A percentile compares a stretch with the other conserved stretches of the same genome.
These are phyloP conservation scores for Cystofilobasidium bisporidii DNA, from an alignment of 768 basidiomycete genomes.

Conservation along the genomic window DNA sequence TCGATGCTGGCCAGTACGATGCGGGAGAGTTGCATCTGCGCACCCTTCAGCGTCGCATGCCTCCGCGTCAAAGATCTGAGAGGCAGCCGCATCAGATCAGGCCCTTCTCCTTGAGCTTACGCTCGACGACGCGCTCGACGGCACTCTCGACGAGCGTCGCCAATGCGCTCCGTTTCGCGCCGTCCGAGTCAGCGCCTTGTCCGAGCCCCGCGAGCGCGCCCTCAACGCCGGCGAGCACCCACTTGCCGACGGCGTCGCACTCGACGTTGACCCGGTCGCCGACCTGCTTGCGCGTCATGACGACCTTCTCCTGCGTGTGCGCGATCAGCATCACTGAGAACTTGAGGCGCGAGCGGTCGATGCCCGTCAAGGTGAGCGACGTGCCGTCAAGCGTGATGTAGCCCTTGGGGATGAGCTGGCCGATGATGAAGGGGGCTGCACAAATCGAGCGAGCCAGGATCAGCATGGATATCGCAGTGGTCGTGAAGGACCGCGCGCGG, in stretches of 20 bases:
- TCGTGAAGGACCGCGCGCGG: too few relatives aligned
- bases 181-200: background rate
- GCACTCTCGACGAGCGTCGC: background rate
- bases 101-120: conserved; percentile 1
- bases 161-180: background rate
- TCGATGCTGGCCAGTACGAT: too few relatives aligned
- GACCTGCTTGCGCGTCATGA: conserved; percentile 60
- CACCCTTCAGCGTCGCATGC: too few relatives aligned
- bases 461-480: too few relatives aligned
- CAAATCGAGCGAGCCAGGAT: conserved; percentile 37
- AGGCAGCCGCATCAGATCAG: background rate
- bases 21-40: too few relatives aligned
- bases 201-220: conserved; percentile 39
- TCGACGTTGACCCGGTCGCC: conserved; percentile 88
- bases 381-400: conserved; percentile 91
- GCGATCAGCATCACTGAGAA: conserved; percentile 93
- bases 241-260: conserved; percentile 73
- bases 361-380: conserved; percentile 78
- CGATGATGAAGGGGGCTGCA: conserved; percentile 54
- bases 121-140: background rate
- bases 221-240: conserved; percentile 23
- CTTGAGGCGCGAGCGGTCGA: conserved; percentile 49
- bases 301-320: conserved; percentile 83
- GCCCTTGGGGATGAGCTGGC: conserved; percentile 84
- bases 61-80: too few relatives aligned